phyloP scores from a whole-genome alignment of 2,329 filamentous ascomycete genomes.

The Celoporthe dispersa region DNA sequence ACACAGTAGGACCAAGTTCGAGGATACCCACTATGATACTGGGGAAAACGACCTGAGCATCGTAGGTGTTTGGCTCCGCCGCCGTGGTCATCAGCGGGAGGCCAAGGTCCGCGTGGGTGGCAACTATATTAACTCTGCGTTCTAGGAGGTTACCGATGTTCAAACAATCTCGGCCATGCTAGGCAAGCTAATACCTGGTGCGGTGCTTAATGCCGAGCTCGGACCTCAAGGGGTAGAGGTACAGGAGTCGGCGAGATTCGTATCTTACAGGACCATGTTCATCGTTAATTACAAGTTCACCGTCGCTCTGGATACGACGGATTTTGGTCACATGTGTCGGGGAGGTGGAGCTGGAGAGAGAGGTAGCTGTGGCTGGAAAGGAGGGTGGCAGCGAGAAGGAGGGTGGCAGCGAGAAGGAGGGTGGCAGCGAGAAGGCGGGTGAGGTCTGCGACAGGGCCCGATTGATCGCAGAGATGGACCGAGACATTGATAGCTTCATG shows the following conservation, averaged over 20 bases:
- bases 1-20: not conserved
- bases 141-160: slow-evolving; percentile 16
- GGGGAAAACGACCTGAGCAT: not conserved
- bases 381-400: not conserved
- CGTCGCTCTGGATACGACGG: not conserved
- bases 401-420: too few relatives aligned
- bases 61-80: not conserved
- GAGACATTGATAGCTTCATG: slow-evolving; percentile 13
- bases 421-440: not conserved
- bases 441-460: not conserved
- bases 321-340: not conserved
- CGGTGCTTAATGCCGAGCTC: not conserved
- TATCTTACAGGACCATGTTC: not conserved
- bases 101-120: slow-evolving; percentile 13
- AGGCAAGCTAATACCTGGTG: not conserved
- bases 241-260: not conserved
- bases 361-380: not conserved
- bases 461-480: slow-evolving; percentile 12
- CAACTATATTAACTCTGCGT: slow-evolving; percentile 10
- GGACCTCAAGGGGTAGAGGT: not conserved
- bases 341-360: not conserved
- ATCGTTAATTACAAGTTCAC: not conserved
- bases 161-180: slow-evolving; percentile 3
- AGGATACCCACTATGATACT: not conserved
- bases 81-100: slow-evolving; percentile 12